Base-by-base conservation (phyloP, 75 land plant species). In the Isoetes taiwanensis region DNA sequence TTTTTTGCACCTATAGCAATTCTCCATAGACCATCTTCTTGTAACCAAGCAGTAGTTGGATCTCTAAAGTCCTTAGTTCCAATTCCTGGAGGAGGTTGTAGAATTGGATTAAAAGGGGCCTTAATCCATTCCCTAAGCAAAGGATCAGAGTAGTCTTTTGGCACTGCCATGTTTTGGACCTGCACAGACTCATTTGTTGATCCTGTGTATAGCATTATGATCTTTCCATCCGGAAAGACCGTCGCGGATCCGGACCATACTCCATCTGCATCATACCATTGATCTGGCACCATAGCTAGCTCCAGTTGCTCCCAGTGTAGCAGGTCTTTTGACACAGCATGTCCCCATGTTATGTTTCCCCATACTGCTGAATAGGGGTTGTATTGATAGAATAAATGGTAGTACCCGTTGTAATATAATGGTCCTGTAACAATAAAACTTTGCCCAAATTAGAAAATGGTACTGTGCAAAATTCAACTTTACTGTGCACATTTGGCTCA, bases 221-320 rank as follows among this genome's bases (percentile, higher is more conserved):
- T 28, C 27, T 30, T 10, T 33, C 83, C 91, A 34, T 72, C 67
- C 10, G 70, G 71, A 33, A 86, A 71, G 55, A 86, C 1, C 20
- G 86, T 86, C 39, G 86, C 91, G 12, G 91, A 86, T 28, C 91
- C 91, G 5, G 91, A 78, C 86, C 86, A 86, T 30, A 77, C 91
- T 12, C 91, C 91, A 27, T 75, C n/a, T n/a, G n/a, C n/a, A 8
- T 16, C 6, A 54, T 86, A 86, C 91, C 91, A 86, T 1, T 68
- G 72, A 56, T 86, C 91, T 2, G 84, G 74, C 14, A 69, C 67
- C 79, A 86, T 72, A 39, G 88, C 93, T 12, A 80, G 4, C 14
- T 85, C 83, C 14, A 86, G 77, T 50, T 86, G 73, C 41, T 61
- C 50, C 91, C 91, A 86, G 29, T 77, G 70, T 37, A 86, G 65